Evolutionary conservation across 805 yeast genomes (phyloP).

Genomic region (Candida silvicultrix): DNA sequence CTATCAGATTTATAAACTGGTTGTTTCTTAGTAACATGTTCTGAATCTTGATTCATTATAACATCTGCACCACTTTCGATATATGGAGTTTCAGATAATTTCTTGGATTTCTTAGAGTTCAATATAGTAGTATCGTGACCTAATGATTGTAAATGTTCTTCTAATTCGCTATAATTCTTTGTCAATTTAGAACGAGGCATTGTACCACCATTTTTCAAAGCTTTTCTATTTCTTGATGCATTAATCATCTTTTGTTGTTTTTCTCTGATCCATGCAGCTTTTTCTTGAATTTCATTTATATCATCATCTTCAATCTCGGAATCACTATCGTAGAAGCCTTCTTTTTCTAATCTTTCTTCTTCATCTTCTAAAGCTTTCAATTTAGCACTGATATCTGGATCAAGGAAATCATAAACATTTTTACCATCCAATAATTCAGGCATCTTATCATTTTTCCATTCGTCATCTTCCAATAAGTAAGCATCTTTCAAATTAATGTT

Average conservation of each 20-base stretch:
- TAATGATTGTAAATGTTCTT: conserved; percentile 78
- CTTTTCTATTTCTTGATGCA: conserved; percentile 81
- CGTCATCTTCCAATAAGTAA: conserved; percentile 88
- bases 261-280: conserved; percentile 93
- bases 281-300: conserved; percentile 63
- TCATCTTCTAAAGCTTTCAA: conserved; percentile 94
- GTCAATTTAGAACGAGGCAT: conserved; percentile 87
- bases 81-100: conserved; percentile 31
- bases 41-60: conserved; percentile 51
- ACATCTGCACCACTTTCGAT: conserved; percentile 69
- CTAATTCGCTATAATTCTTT: conserved; percentile 73
- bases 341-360: conserved; percentile 87
- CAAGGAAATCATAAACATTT: conserved; percentile 95
- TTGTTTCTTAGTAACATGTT: conserved; percentile 26
- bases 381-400: conserved; percentile 90
- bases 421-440: conserved; percentile 96
- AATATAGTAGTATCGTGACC: conserved; percentile 82
- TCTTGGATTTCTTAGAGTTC: conserved; percentile 41
- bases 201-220: conserved; percentile 77
- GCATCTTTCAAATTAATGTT: conserved; percentile 90
- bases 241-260: conserved; percentile 91
- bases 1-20: conserved; percentile 63
- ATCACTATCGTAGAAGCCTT: conserved; percentile 94
- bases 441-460: conserved; percentile 96
- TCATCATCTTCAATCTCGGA: conserved; percentile 64